phyloP scores from a whole-genome alignment of 352 stramenopile genomes.

The Phytophthora nicotianae region DNA sequence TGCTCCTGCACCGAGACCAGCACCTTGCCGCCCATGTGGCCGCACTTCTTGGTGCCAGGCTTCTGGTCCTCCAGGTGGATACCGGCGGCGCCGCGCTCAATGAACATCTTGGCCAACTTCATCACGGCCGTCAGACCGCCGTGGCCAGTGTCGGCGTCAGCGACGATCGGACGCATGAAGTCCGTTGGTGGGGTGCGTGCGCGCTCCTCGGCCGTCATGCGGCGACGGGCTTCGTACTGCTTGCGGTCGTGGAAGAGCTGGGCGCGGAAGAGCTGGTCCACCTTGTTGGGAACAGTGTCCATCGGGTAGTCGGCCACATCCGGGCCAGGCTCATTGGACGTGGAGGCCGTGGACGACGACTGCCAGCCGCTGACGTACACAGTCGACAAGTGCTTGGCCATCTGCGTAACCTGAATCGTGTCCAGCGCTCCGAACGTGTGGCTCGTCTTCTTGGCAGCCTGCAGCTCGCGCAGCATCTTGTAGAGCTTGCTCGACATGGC shows the following conservation, averaged over 20 bases:
- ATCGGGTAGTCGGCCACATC: conserved; percentile 99
- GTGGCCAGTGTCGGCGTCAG: conserved; percentile 97
- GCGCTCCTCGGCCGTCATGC: conserved; percentile 80
- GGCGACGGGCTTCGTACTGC: conserved; percentile 93
- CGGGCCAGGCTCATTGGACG: conserved; percentile 95
- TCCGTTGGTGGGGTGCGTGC: conserved; percentile 89
- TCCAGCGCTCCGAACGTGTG: conserved; percentile 91
- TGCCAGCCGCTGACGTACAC: conserved; percentile 99
- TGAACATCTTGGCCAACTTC: conserved; percentile 99
- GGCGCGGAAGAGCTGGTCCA: conserved; percentile 97
- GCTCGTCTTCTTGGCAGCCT: conserved; percentile 78
- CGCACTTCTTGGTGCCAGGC: conserved; percentile 99
- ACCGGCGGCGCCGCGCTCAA: conserved; percentile 96
- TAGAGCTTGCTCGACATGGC: conserved; percentile 86
- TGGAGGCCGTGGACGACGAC: conserved; percentile 93
- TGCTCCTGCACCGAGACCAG: conserved; percentile 98
- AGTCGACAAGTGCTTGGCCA: conserved; percentile 93
- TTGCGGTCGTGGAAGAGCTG: conserved; percentile 98
- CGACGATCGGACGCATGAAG: conserved; percentile 96
- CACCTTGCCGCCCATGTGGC: conserved; percentile 99
- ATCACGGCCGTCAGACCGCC: conserved; percentile 96
- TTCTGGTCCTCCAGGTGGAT: conserved; percentile 99
- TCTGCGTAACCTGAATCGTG: conserved; percentile 96
- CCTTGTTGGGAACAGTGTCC: conserved; percentile 98
- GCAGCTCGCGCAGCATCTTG: conserved; percentile 85